A percentile compares a stretch with the other conserved stretches of the same genome.
These are phyloP conservation scores for Xylaria multiplex DNA, from an alignment of 2,329 filamentous ascomycete species.

Conservation along the genomic window DNA sequence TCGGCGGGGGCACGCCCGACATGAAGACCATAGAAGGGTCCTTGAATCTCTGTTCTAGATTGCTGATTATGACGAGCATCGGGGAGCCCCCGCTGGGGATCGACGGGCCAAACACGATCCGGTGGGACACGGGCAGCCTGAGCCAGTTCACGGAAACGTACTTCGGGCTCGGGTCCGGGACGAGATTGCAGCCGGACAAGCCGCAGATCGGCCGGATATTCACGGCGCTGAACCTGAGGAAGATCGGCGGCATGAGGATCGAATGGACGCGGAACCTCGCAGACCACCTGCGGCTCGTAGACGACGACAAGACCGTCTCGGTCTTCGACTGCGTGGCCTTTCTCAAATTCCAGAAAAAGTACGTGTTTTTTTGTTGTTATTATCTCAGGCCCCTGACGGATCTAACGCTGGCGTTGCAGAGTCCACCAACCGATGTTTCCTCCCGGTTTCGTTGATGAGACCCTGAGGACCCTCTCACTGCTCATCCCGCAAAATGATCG, in stretches of 20 bases:
- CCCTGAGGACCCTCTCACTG: constrained; percentile 49
- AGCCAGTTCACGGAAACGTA: constrained; percentile 23
- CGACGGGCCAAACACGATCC: constrained; percentile 28
- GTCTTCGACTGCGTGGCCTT: constrained; percentile 54
- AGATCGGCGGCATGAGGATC: constrained; percentile 50
- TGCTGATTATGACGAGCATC: constrained; percentile 34
- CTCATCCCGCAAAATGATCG: constrained; percentile 49
- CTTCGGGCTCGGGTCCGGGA: constrained; percentile 11
- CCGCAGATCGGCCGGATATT: constrained; percentile 39
- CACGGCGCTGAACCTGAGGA: constrained; percentile 41
- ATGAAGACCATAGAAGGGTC: constrained; percentile 25
- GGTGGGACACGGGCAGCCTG: constrained; percentile 25
- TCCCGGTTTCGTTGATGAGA: constrained; percentile 49
- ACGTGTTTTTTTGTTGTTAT: not conserved
- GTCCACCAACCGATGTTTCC: constrained; percentile 43
- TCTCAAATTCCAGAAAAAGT: constrained; percentile 43
- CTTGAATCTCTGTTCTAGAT: constrained; percentile 30
- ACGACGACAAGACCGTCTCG: constrained; percentile 50
- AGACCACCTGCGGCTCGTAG: constrained; percentile 52
- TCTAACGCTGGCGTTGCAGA: constrained; percentile 9
- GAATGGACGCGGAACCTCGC: constrained; percentile 51
- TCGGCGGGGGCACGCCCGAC: not conserved
- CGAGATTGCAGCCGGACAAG: constrained; percentile 30
- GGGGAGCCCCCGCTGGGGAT: constrained; percentile 29
- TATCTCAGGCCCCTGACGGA: not conserved